Conservation (phyloP, 2,329 filamentous ascomycete species). For the Ceratocystis variospora region DNA sequence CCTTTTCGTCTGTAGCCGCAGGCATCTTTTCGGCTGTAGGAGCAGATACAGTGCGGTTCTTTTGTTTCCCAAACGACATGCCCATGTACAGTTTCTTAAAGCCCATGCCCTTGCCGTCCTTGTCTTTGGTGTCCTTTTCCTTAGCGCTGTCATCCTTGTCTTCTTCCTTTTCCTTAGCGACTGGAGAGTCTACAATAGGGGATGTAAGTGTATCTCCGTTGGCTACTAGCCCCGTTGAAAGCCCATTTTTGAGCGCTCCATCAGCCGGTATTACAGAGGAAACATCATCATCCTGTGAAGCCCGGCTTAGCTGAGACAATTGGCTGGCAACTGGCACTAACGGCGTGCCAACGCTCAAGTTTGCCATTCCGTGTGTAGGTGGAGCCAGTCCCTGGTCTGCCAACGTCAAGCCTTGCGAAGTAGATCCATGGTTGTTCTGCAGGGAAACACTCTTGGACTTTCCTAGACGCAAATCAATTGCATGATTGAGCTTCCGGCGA, state of each 20-base stretch:
- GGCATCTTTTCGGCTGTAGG: conserved; percentile 56
- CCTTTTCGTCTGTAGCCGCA: conserved; percentile 58
- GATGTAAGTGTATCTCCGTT: conserved; percentile 27
- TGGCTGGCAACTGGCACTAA: conserved; percentile 24
- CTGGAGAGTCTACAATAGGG: conserved; percentile 33
- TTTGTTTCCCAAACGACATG: conserved; percentile 64
- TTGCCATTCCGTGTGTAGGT: neutral
- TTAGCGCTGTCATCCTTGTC: conserved; percentile 36
- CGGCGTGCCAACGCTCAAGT: conserved; percentile 6
- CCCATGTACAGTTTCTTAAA: conserved; percentile 75
- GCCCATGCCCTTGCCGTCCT: conserved; percentile 51
- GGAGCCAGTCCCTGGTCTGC: conserved; percentile 3
- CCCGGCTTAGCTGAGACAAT: conserved; percentile 41
- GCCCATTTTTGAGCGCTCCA: conserved; percentile 34
- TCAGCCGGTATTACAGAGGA: conserved; percentile 52
- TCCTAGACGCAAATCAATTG: conserved; percentile 43
- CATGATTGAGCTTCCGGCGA: conserved; percentile 53
- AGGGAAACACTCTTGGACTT: conserved; percentile 30
- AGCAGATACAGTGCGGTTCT: conserved; percentile 50
- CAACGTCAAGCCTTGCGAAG: neutral
- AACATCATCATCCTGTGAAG: conserved; percentile 54
- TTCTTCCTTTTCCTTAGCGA: conserved; percentile 35
- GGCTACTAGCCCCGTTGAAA: conserved; percentile 23
- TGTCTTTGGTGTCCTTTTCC: conserved; percentile 38
- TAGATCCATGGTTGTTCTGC: neutral